These are phyloP conservation scores for Podaxis pistillaris DNA, from an alignment of 768 basidiomycete genomes.

Conservation along the genomic window DNA sequence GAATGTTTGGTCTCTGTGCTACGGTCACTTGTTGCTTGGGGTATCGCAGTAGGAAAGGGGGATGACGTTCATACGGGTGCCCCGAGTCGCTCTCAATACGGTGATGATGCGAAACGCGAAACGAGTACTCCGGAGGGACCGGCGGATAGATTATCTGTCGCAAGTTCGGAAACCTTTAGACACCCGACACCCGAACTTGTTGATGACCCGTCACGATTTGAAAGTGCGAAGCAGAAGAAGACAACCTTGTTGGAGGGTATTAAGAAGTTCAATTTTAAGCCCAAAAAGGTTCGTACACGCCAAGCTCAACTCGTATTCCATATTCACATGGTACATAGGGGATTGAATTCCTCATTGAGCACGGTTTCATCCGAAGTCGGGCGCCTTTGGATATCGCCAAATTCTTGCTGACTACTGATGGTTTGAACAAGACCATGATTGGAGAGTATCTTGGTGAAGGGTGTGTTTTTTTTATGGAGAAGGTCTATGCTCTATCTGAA, in stretches of 20 bases:
- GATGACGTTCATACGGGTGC: constrained; percentile 39
- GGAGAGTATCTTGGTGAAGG: constrained; percentile 98
- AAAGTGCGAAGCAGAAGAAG: constrained; percentile 95
- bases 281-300: constrained; percentile 72
- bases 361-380: constrained; percentile 78
- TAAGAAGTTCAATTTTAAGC: constrained; percentile 97
- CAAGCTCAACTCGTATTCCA: neutral
- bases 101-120: constrained; percentile 55
- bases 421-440: constrained; percentile 92
- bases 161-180: constrained; percentile 55
- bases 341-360: constrained; percentile 82
- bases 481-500: neutral
- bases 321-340: constrained; percentile 50
- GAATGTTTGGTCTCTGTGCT: constrained; percentile 90
- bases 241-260: constrained; percentile 93
- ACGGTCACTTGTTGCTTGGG: constrained; percentile 90
- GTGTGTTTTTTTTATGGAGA: constrained; percentile 44
- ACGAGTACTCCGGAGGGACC: constrained; percentile 55
- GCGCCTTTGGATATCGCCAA: constrained; percentile 76
- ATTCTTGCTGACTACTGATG: constrained; percentile 88
- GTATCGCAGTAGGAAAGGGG: constrained; percentile 52
- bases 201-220: constrained; percentile 93
- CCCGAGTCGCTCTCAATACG: constrained; percentile 41
- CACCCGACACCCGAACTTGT: constrained; percentile 72
- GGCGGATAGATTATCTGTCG: constrained; percentile 50